Evolutionary conservation across 2,329 filamentous ascomycete species (phyloP).

Genomic region (Penicillium digitatum): DNA sequence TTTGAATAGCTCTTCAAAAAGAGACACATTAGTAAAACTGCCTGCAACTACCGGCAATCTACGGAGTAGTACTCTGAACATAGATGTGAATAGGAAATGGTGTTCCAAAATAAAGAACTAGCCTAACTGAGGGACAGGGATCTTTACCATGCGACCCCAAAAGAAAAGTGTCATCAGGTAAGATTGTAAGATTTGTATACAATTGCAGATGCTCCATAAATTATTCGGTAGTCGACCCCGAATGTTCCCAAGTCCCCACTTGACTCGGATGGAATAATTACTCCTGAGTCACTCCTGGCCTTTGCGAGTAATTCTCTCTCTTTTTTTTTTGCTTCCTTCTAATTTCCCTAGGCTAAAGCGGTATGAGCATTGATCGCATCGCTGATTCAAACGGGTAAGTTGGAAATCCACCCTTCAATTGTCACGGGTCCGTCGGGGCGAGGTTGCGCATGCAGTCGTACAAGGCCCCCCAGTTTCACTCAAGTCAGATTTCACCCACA

Average conservation of each 20-base stretch:
- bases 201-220: slow-evolving; percentile 3
- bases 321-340: background rate
- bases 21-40: background rate
- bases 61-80: background rate
- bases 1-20: background rate
- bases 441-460: slow-evolving; percentile 9
- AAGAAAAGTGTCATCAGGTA: background rate
- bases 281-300: slow-evolving; percentile 6
- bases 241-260: slow-evolving; percentile 10
- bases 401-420: slow-evolving; percentile 5
- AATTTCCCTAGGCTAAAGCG: background rate
- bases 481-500: slow-evolving; percentile 9
- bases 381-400: slow-evolving; percentile 15
- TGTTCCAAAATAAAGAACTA: background rate
- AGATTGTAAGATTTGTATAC: slow-evolving; percentile 3
- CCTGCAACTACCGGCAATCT: too few species aligned
- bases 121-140: slow-evolving; percentile 1
- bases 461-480: slow-evolving; percentile 5
- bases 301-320: background rate
- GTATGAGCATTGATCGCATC: slow-evolving; percentile 4
- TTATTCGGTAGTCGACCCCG: slow-evolving; percentile 14
- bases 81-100: background rate
- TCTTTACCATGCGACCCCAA: slow-evolving; percentile 1
- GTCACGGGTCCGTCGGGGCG: slow-evolving; percentile 1
- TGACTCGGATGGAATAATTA: slow-evolving; percentile 5